Conservation (phyloP, 139 green algal species). For the Micractinium conductrix region DNA sequence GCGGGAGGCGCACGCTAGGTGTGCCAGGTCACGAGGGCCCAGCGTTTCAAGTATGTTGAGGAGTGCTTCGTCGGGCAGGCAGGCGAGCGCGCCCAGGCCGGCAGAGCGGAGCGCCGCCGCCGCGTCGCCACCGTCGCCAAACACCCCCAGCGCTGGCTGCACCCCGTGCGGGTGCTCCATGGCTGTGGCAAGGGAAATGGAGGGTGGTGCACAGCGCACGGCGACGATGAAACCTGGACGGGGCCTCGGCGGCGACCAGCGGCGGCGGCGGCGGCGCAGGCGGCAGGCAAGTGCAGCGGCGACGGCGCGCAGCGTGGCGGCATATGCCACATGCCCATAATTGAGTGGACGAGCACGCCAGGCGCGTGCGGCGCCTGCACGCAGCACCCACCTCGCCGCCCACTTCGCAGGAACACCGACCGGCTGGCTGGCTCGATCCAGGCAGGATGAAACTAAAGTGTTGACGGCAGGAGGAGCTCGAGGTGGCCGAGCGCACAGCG, state of each 20-base stretch:
- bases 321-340: neutral
- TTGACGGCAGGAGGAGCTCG: too few relatives aligned
- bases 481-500: too few relatives aligned
- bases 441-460: neutral
- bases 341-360: neutral
- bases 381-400: too few relatives aligned
- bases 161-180: conserved; percentile 27
- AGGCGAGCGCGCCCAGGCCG: conserved; percentile 80
- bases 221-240: neutral
- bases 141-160: conserved; percentile 27
- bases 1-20: conserved; percentile 55
- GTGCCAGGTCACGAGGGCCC: conserved; percentile 51
- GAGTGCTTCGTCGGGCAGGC: conserved; percentile 81
- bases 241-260: neutral
- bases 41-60: conserved; percentile 72
- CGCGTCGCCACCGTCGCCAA: conserved; percentile 3
- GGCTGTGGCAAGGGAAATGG: neutral
- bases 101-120: neutral
- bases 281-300: neutral
- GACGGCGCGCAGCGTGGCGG: neutral
- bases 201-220: neutral
- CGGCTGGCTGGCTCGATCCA: too few relatives aligned
- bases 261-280: neutral
- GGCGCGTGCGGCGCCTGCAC: neutral
- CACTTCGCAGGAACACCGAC: too few relatives aligned